Conservation (phyloP, 1,284 basidiomycete species). For the Cryptococcus amylolentus region DNA sequence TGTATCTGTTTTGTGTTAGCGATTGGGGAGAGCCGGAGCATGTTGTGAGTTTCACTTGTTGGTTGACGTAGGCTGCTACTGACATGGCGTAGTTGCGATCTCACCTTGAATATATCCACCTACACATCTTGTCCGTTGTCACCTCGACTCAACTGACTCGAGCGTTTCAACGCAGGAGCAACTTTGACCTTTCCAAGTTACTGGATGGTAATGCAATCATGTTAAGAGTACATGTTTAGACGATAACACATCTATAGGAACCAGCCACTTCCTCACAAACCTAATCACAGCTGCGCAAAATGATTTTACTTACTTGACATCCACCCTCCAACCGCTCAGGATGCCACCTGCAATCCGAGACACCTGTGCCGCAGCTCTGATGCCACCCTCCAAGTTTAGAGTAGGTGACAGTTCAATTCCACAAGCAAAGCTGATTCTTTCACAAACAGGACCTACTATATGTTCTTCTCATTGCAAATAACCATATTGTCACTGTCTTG, state of each 20-base stretch:
- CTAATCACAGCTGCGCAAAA: slow-evolving; percentile 67
- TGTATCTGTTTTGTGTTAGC: slow-evolving; percentile 87
- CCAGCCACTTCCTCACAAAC: slow-evolving; percentile 73
- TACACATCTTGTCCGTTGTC: slow-evolving; percentile 87
- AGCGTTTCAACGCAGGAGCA: slow-evolving; percentile 82
- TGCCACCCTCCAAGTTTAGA: slow-evolving; percentile 75
- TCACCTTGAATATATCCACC: slow-evolving; percentile 90
- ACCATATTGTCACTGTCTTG: slow-evolving; percentile 79
- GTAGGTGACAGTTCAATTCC: slow-evolving; percentile 50
- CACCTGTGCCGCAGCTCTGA: slow-evolving; percentile 67
- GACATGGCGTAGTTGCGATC: slow-evolving; percentile 65
- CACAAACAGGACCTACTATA: slow-evolving; percentile 75
- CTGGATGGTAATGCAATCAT: slow-evolving; percentile 61
- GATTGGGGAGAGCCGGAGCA: slow-evolving; percentile 91
- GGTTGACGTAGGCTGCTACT: not conserved
- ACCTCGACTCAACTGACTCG: slow-evolving; percentile 75
- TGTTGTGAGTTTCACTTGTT: slow-evolving; percentile 63
- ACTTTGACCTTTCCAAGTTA: slow-evolving; percentile 83
- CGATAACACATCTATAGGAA: slow-evolving; percentile 54
- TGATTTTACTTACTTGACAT: slow-evolving; percentile 74
- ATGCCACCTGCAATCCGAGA: slow-evolving; percentile 67
- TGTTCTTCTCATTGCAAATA: slow-evolving; percentile 73
- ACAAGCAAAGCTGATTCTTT: not conserved
- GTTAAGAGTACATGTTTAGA: not conserved
- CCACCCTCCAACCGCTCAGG: slow-evolving; percentile 74